Evolutionary conservation across 495 filamentous ascomycete genomes (phyloP), one percentile per base, ranked within the genome.

Genomic region (Xylaria grammica): DNA sequence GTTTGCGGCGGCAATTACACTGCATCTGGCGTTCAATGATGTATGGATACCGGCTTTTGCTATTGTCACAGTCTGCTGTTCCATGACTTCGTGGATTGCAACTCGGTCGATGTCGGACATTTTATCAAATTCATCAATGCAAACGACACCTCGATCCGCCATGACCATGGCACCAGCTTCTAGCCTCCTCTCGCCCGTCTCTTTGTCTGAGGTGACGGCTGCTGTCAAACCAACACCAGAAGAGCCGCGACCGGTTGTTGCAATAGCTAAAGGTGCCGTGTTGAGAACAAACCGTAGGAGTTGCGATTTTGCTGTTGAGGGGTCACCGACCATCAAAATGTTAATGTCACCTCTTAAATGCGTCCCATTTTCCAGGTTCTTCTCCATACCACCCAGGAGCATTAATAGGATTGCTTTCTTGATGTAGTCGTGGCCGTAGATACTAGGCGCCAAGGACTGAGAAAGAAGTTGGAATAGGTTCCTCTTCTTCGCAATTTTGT

Each of bases 1-100:
- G 75, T 99, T 99, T 65, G 95, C 95, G 3, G 95, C 95, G 27
- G 95, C 95, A 68, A 99, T 88, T 62, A 99, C 95, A 81, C 91
- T 95, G 80, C 96, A 99, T 45, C 95, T 88, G 34, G 95, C 96
- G 70, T 99, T 99, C 61, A 99, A 86, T 22, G 93, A 96, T 6
- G 95, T 99, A 78, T 99, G 95, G 52, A 99, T 99, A 67, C 95
- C 95, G 4, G 95, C 95, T 79, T 99, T 99, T 29, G 95, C 95
- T 70, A 99, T 98, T 29, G 95, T 99, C 63, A 99, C 95, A 0
- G 95, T 99, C 75, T 99, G 95, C 80, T 99, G 95, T 78, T 99
- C 95, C 95, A 99, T 99, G 60, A 99, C 95, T 92, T 99, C 95
- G 85, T 99, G 95, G 70, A 99, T 99, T 50, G 95, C 95, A 22